Evolutionary conservation across 352 stramenopile genomes (phyloP), one percentile per base, ranked within the genome.

Genomic region (Poterioochromonas sp.): DNA sequence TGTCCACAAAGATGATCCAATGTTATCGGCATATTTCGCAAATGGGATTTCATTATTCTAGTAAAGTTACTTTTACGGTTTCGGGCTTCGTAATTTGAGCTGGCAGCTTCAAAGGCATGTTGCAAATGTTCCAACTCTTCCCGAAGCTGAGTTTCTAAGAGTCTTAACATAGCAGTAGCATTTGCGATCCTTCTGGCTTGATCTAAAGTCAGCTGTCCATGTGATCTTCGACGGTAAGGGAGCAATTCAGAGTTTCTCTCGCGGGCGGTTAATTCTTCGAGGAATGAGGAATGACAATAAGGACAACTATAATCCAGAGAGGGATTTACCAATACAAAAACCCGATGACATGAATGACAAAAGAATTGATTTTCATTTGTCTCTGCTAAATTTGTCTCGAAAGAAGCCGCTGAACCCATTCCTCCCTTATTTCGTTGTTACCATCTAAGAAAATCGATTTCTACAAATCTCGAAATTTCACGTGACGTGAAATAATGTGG

Each of bases 271-370:
- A 73, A 12, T 47, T 73, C 63, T 29, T 73, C 63, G 3, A 83
- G 92, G n/a, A 73, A 73, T 15, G 20, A 41, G 26, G 58, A 68
- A 8, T 68, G 58, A 35, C 58, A 68, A 35, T 68, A 26, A 26
- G 58, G 58, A 26, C 58, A 68, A 39, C 26, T 40, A 35, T 40
- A 12, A 12, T 68, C 12, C 8, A 29, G 12, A 8, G 58, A 39
- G 34, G 5, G 5, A 8, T 12, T 15, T 8, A 37, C 58, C 12
- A 68, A 35, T 18, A 15, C 12, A 39, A 68, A 35, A 5, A 68
- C 58, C 11, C 58, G 58, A 39, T 68, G 29, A 26, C 58, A 68
- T 8, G 58, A 68, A 39, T 68, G 58, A 39, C 58, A 68, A 39
- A 68, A 68, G 29, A 29, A 68, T 12, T 26, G 58, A 32, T 68